phyloP scores from a whole-genome alignment of 140 eudicot species.

The Ambrosia hybrid region DNA sequence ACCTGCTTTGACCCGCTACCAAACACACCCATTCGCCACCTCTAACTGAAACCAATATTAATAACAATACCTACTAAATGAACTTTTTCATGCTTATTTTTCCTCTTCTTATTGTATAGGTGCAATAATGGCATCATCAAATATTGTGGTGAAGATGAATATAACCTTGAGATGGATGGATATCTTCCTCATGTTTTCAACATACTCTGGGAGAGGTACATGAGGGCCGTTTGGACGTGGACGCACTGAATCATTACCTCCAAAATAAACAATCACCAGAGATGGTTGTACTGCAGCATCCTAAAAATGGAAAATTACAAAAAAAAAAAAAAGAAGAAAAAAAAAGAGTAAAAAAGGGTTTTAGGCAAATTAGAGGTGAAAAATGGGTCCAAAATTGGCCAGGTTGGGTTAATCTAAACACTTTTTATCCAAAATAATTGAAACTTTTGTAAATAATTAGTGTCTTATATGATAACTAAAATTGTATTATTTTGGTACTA shows the following conservation, averaged over 20 bases:
- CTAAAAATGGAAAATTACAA: slow-evolving; percentile 25
- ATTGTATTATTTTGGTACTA: neutral
- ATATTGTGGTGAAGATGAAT: neutral
- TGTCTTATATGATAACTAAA: neutral
- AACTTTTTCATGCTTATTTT: neutral
- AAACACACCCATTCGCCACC: neutral
- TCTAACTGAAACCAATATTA: neutral
- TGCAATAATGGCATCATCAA: neutral
- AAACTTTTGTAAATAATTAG: too few relatives aligned
- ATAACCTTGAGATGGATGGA: slow-evolving; percentile 61
- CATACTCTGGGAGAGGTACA: slow-evolving; percentile 80
- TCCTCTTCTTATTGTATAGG: too few relatives aligned
- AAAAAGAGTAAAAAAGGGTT: too few relatives aligned
- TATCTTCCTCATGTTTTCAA: slow-evolving; percentile 42
- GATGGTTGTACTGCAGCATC: slow-evolving; percentile 69
- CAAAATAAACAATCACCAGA: slow-evolving; percentile 76
- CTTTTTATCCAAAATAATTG: too few relatives aligned
- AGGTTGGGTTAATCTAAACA: too few relatives aligned
- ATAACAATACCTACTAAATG: neutral
- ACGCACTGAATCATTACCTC: slow-evolving; percentile 74
- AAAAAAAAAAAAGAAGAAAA: neutral
- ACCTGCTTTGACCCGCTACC: neutral
- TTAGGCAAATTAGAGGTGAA: too few relatives aligned
- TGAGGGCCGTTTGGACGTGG: slow-evolving; percentile 67
- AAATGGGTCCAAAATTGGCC: too few relatives aligned